Evolutionary conservation across 1,139 yeast species (phyloP).

Genomic region (Debaryomyces singareniensis): DNA sequence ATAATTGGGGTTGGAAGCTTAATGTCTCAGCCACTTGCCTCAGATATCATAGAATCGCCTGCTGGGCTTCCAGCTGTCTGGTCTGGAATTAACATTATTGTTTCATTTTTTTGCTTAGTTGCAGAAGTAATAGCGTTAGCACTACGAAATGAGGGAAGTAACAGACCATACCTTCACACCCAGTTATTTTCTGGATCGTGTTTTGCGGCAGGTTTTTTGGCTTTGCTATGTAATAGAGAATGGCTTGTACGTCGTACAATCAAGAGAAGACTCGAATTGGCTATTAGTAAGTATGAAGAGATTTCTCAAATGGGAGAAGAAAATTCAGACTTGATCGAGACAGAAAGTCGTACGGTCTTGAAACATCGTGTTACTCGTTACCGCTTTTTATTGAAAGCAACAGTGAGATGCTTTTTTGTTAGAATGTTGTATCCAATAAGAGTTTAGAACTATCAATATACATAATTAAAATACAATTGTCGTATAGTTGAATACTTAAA

Average conservation of each 20-base stretch:
- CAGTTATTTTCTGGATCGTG: slow-evolving; percentile 56
- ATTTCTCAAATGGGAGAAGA: slow-evolving; percentile 10
- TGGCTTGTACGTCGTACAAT: slow-evolving; percentile 17
- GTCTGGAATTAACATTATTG: slow-evolving; percentile 48
- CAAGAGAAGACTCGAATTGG: slow-evolving; percentile 8
- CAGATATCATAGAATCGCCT: slow-evolving; percentile 45
- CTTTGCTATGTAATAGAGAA: slow-evolving; percentile 27
- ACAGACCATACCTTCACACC: slow-evolving; percentile 48
- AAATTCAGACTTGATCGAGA: slow-evolving; percentile 4
- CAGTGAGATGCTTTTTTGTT: slow-evolving; percentile 8
- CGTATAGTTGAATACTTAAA: slow-evolving; percentile 2
- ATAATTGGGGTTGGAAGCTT: slow-evolving; percentile 61
- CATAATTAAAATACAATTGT: neutral
- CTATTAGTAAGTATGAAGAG: slow-evolving; percentile 6
- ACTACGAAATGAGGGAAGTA: slow-evolving; percentile 20
- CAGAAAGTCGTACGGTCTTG: slow-evolving; percentile 5
- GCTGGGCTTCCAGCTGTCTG: slow-evolving; percentile 52
- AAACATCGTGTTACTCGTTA: slow-evolving; percentile 15
- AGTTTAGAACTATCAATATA: slow-evolving; percentile 10
- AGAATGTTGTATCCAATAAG: slow-evolving; percentile 20
- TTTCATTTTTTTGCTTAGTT: slow-evolving; percentile 38
- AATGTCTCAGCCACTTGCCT: slow-evolving; percentile 53
- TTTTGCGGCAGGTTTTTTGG: slow-evolving; percentile 25
- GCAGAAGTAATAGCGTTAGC: slow-evolving; percentile 48
- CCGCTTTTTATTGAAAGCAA: slow-evolving; percentile 10